Evolutionary conservation across 257 asterid species (phyloP).

Genomic region (Striga asiatica): DNA sequence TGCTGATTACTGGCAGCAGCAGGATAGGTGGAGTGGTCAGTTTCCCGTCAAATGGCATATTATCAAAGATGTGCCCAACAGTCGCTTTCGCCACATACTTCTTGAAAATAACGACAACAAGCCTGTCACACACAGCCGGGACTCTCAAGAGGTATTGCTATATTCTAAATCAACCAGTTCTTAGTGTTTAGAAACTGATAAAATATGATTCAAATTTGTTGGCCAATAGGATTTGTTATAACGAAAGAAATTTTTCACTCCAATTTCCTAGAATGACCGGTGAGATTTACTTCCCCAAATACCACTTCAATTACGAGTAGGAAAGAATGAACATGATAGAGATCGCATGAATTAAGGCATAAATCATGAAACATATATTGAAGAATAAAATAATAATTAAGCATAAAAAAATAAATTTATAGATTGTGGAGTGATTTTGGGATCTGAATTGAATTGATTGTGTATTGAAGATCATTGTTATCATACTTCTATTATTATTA

Average conservation of each 20-base stretch:
- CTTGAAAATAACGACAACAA: conserved; percentile 95
- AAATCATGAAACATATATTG: no score
- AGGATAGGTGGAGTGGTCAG: conserved; percentile 98
- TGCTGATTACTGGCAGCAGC: conserved; percentile 99
- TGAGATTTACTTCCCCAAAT: neutral
- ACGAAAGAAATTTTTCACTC: no score
- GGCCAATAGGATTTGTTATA: no score
- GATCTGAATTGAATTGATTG: no score
- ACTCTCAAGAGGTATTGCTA: conserved; percentile 82
- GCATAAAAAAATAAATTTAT: no score
- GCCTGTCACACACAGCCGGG: conserved; percentile 99
- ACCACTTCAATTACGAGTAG: neutral
- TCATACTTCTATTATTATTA: no score
- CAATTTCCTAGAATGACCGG: neutral
- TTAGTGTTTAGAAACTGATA: conserved; percentile 1
- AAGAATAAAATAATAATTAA: no score
- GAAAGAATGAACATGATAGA: neutral
- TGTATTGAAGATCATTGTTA: no score
- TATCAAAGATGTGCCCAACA: conserved; percentile 89
- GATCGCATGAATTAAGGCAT: no score
- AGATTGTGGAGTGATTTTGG: no score
- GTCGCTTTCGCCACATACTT: conserved; percentile 84
- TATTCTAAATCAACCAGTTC: conserved; percentile 8
- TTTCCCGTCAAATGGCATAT: conserved; percentile 95
- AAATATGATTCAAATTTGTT: neutral